These are phyloP conservation scores for Cichorium intybus DNA, from an alignment of 140 eudicot genomes.

Conservation along the genomic window DNA sequence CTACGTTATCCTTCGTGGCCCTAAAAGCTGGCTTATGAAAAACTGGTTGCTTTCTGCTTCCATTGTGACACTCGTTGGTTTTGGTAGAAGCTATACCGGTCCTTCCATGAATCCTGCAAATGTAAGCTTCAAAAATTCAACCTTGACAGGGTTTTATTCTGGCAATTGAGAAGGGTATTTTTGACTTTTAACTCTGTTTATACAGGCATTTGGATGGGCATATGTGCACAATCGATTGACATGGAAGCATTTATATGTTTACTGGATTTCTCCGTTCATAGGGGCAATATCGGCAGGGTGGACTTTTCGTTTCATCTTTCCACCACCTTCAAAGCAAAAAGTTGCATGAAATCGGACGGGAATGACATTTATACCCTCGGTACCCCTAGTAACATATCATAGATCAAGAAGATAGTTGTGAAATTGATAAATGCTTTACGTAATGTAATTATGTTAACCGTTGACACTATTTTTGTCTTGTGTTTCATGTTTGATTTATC, in stretches of 20 bases:
- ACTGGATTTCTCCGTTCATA: slow-evolving; percentile 57
- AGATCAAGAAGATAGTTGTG: neutral
- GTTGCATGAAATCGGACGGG: slow-evolving; percentile 15
- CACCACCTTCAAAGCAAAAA: slow-evolving; percentile 32
- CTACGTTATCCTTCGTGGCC: slow-evolving; percentile 53
- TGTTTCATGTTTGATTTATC: neutral
- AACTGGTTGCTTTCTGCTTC: slow-evolving; percentile 67
- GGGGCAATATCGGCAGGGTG: slow-evolving; percentile 58
- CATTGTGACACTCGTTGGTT: slow-evolving; percentile 44
- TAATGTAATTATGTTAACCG: neutral
- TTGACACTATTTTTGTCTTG: neutral
- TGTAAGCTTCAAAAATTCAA: slow-evolving; percentile 32
- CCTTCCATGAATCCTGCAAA: slow-evolving; percentile 88
- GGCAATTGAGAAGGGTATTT: neutral
- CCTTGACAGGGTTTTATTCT: neutral
- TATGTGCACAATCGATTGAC: slow-evolving; percentile 44
- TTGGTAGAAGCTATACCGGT: slow-evolving; percentile 71
- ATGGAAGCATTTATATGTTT: slow-evolving; percentile 58
- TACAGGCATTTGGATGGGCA: slow-evolving; percentile 70
- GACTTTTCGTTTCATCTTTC: slow-evolving; percentile 38
- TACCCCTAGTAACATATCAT: slow-evolving; percentile 15
- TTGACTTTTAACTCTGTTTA: neutral
- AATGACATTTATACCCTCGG: slow-evolving; percentile 9
- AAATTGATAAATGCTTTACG: neutral
- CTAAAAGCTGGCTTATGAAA: slow-evolving; percentile 46